Base-by-base conservation (phyloP, 257 asterid species). In the Solanum etuberosum region DNA sequence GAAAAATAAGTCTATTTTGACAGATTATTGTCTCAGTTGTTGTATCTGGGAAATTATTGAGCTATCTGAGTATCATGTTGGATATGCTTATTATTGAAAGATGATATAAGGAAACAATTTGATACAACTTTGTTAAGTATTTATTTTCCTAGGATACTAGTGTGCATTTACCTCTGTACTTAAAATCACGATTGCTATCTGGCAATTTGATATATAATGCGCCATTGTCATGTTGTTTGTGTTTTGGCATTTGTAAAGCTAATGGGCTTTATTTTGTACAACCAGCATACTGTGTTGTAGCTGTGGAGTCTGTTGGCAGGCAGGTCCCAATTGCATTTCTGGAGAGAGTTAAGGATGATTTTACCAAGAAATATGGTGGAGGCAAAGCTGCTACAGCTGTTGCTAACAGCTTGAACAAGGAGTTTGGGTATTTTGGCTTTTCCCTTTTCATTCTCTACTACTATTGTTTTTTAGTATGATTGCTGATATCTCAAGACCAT, bases 311-410 rank as follows among this genome's bases (percentile, higher is more conserved):
- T 87, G 95, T 92, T 89, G 98, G 99, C 85, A 92, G 98, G 68
- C 99, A 96, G 90, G 88, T 94, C 71, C 99, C 98, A 29, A 93
- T 96, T 86, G 98, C 98, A 86, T 96, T 86, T 89, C 98, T 96
- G 63, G 99, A 96, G 93, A 90, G 97, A 73, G 92, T 91, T 34
- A 96, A 96, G 93, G 99, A 95, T 38, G 98, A 96, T 8, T 96
- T 96, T 80, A 92, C 93, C 83, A 96, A 95, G 94, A 96, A 93
- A 92, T 95, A 96, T 85, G 92, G 96, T 67, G 98, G 99, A 71
- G 99, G 99, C 85, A 96, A 96, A 90, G 99, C 99, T 87, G 99
- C 98, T 82, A 96, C 99, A 42, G 98, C 99, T 90, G 97, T 91
- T 86, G 97, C 98, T 87, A 94, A 91, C 86, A 91, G 99, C 88